A percentile compares a stretch with the other conserved stretches of the same genome.
phyloP scores from a whole-genome alignment of 2,329 filamentous ascomycete genomes.

The Alternaria brassicae region DNA sequence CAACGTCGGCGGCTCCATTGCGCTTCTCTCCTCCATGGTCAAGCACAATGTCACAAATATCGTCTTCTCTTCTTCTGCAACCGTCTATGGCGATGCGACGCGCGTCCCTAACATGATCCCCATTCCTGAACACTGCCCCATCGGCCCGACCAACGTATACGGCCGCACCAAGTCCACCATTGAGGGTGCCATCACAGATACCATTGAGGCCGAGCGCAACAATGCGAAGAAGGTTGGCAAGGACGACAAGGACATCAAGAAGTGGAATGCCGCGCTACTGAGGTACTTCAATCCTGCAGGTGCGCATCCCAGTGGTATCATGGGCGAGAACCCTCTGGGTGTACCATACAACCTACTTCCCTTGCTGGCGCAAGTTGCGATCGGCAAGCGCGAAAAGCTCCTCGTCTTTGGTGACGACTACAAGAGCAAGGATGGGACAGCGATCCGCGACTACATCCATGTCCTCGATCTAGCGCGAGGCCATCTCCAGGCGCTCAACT shows the following conservation, averaged over 20 bases:
- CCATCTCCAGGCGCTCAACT: constrained; percentile 87
- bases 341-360: constrained; percentile 96
- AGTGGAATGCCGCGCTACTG: constrained; percentile 92
- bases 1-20: constrained; percentile 92
- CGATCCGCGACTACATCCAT: constrained; percentile 98
- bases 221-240: constrained; percentile 77
- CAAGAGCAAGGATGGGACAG: constrained; percentile 84
- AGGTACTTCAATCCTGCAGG: constrained; percentile 98
- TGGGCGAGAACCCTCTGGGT: constrained; percentile 97
- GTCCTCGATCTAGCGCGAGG: constrained; percentile 87
- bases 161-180: constrained; percentile 95
- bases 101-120: constrained; percentile 98
- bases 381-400: constrained; percentile 92
- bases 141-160: constrained; percentile 96
- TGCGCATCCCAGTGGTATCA: constrained; percentile 91
- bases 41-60: constrained; percentile 93
- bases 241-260: constrained; percentile 66
- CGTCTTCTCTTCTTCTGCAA: constrained; percentile 97
- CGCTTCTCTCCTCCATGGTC: constrained; percentile 85
- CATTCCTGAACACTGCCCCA: constrained; percentile 95
- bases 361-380: constrained; percentile 92
- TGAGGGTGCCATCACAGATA: constrained; percentile 90
- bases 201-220: constrained; percentile 84
- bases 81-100: constrained; percentile 97
- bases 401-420: constrained; percentile 97